Evolutionary conservation across 1,284 basidiomycete species (phyloP), one percentile per base, ranked within the genome.

Genomic region (Cutaneotrichosporon cutaneum): DNA sequence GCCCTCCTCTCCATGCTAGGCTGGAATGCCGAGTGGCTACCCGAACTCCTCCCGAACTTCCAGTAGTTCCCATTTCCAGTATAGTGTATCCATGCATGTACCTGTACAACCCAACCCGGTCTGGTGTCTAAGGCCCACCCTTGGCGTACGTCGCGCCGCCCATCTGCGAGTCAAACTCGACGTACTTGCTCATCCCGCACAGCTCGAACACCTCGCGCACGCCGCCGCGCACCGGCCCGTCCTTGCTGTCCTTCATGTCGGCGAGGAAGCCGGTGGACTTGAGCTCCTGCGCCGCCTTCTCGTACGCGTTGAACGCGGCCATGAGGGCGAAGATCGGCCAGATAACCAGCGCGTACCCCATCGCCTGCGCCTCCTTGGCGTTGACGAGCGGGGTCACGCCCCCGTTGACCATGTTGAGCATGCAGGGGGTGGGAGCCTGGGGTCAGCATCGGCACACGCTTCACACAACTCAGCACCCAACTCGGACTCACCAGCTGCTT

Each of bases 361-460:
- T 61, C 8, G 18, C 18, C 18, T 51, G 45, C 10, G 59, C 57
- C 52, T 59, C 60, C 26, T 54, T 52, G 62, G 81, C 84, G 3
- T 87, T 88, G 72, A 89, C 88, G 14, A 86, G 86, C 5, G 88
- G 88, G 0, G 88, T 89, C 36, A 88, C 80, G 39, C 88, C 88
- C 42, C 88, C 88, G 7, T 87, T 88, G 63, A 90, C 88, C 39
- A 89, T 87, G 70, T 90, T 90, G 52, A 89, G 86, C 39, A 90
- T 85, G 50, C 88, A 83, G 82, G 61, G 61, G 9, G 57, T 62
- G 1, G 61, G 61, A 0, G 61, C 56, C 56, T 62, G 14, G 26
- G 22, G 26, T 52, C 47, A 33, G 58, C n/a, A n/a, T n/a, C n/a
- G n/a, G n/a, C n/a, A n/a, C n/a, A n/a, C n/a, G n/a, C n/a, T n/a